Conservation (phyloP, 805 yeast genomes). For the Nakazawaea ernobii region DNA sequence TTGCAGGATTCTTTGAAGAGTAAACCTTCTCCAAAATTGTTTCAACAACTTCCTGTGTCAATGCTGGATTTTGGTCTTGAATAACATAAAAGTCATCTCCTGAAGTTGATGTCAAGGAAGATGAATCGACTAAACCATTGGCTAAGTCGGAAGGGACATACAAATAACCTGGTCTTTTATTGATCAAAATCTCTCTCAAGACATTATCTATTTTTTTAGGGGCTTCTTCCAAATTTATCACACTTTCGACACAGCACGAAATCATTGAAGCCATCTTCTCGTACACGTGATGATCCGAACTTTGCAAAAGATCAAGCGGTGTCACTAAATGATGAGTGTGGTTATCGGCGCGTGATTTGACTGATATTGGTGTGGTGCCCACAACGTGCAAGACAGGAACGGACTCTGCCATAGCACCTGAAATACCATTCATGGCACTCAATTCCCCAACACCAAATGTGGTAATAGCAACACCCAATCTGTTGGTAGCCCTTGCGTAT, state of each 20-base stretch:
- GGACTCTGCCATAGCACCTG: slow-evolving; percentile 79
- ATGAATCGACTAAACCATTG: slow-evolving; percentile 33
- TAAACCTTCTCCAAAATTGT: slow-evolving; percentile 47
- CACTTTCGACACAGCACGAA: slow-evolving; percentile 49
- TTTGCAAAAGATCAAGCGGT: slow-evolving; percentile 34
- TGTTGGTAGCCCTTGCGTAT: slow-evolving; percentile 58
- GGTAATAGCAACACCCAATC: slow-evolving; percentile 61
- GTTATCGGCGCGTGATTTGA: slow-evolving; percentile 16
- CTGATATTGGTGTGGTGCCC: slow-evolving; percentile 56
- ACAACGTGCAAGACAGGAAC: slow-evolving; percentile 81
- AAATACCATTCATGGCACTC: slow-evolving; percentile 74
- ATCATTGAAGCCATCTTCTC: slow-evolving; percentile 52
- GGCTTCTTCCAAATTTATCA: slow-evolving; percentile 40
- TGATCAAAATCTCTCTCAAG: slow-evolving; percentile 44
- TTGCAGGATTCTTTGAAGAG: slow-evolving; percentile 49
- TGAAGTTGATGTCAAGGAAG: slow-evolving; percentile 19
- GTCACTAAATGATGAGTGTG: slow-evolving; percentile 61
- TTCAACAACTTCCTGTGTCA: slow-evolving; percentile 32
- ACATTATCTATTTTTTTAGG: slow-evolving; percentile 64
- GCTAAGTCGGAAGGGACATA: slow-evolving; percentile 72
- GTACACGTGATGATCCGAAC: slow-evolving; percentile 65
- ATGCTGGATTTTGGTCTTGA: slow-evolving; percentile 18
- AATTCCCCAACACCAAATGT: slow-evolving; percentile 91
- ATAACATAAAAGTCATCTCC: slow-evolving; percentile 16
- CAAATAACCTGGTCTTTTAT: slow-evolving; percentile 76